A percentile compares a stretch with the other conserved stretches of the same genome.
phyloP scores from a whole-genome alignment of 345 rosid genomes.

The Bruguiera gymnorhiza region DNA sequence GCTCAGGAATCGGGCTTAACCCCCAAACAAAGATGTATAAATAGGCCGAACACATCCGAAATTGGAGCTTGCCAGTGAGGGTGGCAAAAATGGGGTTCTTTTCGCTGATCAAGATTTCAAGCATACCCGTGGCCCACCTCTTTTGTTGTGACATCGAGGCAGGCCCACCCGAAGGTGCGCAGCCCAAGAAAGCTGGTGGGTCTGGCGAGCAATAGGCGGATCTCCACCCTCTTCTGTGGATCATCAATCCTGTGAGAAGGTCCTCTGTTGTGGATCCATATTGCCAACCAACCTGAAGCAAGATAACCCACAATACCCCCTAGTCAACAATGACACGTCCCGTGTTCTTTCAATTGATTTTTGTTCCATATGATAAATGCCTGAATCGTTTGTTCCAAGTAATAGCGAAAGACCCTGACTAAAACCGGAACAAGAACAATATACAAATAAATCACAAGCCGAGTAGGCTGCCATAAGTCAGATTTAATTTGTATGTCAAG shows the following conservation, averaged over 20 bases:
- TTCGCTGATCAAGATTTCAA: slow-evolving; percentile 44
- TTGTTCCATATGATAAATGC: too few species aligned
- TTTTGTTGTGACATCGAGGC: slow-evolving; percentile 46
- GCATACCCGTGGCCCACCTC: slow-evolving; percentile 63
- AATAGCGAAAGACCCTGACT: too few species aligned
- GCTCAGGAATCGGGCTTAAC: slow-evolving; percentile 52
- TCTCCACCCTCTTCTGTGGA: slow-evolving; percentile 61
- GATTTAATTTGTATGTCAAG: background rate
- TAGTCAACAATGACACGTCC: background rate
- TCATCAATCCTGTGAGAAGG: slow-evolving; percentile 40
- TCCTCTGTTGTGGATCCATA: slow-evolving; percentile 67
- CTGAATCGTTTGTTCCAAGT: too few species aligned
- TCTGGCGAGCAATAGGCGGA: slow-evolving; percentile 25
- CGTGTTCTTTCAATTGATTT: background rate
- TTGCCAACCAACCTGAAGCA: slow-evolving; percentile 51
- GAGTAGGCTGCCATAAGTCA: too few species aligned
- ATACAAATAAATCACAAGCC: too few species aligned
- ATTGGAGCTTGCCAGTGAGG: slow-evolving; percentile 32
- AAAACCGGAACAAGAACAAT: too few species aligned
- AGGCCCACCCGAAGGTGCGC: slow-evolving; percentile 40
- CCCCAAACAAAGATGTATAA: slow-evolving; percentile 29
- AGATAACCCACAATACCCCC: background rate
- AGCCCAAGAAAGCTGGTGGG: slow-evolving; percentile 58
- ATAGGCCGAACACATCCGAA: slow-evolving; percentile 51
- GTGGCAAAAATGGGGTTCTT: slow-evolving; percentile 35